Conservation (phyloP, 768 basidiomycete genomes). For the Lyophyllum shimeji region DNA sequence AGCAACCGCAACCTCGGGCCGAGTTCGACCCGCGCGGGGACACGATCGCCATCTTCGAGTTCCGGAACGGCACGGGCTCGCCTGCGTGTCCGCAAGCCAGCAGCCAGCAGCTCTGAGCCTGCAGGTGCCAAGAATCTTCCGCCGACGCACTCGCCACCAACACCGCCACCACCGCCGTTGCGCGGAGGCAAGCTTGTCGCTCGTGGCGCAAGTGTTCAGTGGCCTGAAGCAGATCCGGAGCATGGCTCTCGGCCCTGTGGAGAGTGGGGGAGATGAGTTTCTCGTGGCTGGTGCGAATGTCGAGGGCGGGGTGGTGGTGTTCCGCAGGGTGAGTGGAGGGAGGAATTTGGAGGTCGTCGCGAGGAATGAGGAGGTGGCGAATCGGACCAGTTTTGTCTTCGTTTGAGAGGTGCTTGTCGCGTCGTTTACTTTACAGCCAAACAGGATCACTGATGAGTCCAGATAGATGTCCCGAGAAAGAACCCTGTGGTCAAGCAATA, state of each 20-base stretch:
- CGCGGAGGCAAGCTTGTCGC: constrained; percentile 24
- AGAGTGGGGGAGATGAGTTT: constrained; percentile 31
- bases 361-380: constrained; percentile 45
- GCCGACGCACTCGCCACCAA: neutral
- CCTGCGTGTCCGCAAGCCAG: neutral
- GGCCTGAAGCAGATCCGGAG: constrained; percentile 55
- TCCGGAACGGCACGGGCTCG: constrained; percentile 24
- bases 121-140: constrained; percentile 18
- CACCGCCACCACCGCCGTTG: neutral
- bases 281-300: no score
- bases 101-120: no score
- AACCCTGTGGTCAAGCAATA: no score
- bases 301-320: constrained; percentile 41
- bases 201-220: constrained; percentile 52
- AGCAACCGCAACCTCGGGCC: constrained; percentile 58
- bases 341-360: constrained; percentile 50
- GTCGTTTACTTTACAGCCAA: neutral
- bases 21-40: constrained; percentile 48
- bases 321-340: constrained; percentile 54
- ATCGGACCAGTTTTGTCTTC: constrained; percentile 23
- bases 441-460: no score
- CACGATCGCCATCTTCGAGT: constrained; percentile 56
- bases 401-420: neutral
- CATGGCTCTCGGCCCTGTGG: constrained; percentile 46
- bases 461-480: neutral